Base-by-base conservation (phyloP, 768 basidiomycete genomes). In the Termitomyces sp. region DNA sequence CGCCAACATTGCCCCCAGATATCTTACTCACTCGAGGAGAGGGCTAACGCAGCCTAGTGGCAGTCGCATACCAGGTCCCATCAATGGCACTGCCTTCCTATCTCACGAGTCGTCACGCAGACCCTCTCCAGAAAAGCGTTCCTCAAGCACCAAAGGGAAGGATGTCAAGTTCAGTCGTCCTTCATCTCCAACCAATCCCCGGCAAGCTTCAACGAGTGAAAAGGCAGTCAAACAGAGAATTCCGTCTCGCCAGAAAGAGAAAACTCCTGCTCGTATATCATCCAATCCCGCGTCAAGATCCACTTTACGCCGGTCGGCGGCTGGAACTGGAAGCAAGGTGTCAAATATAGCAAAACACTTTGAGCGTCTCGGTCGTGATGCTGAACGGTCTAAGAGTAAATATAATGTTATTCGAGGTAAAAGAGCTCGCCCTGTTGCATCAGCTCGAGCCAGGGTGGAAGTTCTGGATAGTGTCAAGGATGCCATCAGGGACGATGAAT, bases 321-420 rank as follows among this genome's bases (percentile, higher is more conserved):
- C 73, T 33, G 72, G 74, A 35, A 64, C 78, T 7, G 84, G 84
- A 15, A 79, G 71, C 52, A 92, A 91, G 65, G 95, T 98, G 7
- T 86, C 89, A 0, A 91, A 86, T 52, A 92, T 97, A 13, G 83
- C 94, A 10, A 86, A 89, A 60, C 92, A 97, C 58, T 98, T 91
- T 68, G 94, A 97, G 68, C 84, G 90, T 15, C 80, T 97, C 31
- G 82, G 77, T 52, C 81, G 83, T 42, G 91, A 94, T 36, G 81
- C 72, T 7, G 89, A 92, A 63, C 83, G 83, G 35, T 80, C 85
- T 2, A 93, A 84, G 63, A 81, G 86, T 52, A 83, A 89, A 22
- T 91, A 96, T 63, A 82, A 86, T n/a, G 83, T 94, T 51, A 90
- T 94, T 64, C 83, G 93, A 35, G 90, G 89, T 11, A 88, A 85